Percentiles rank a stretch among this genome's conserved stretches.
These are phyloP conservation scores for Brassica balearica DNA, from an alignment of 441 rosid genomes.

Conservation along the genomic window DNA sequence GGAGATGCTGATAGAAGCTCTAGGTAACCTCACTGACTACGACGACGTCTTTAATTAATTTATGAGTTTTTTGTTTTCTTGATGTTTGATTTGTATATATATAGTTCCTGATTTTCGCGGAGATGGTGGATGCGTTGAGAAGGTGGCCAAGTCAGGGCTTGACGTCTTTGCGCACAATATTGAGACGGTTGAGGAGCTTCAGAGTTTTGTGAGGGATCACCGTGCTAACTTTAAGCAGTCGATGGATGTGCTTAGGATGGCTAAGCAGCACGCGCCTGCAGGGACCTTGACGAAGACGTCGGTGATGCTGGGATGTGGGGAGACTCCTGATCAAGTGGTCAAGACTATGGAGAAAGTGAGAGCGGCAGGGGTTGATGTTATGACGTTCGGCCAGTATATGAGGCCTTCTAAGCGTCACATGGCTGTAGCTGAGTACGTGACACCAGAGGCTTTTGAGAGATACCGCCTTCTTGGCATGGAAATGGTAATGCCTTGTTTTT, in stretches of 20 bases:
- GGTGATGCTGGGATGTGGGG: conserved; percentile 96
- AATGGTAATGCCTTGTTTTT: conserved; percentile 65
- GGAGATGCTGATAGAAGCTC: conserved; percentile 86
- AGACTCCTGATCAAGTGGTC: conserved; percentile 91
- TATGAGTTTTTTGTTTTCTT: background rate
- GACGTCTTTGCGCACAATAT: conserved; percentile 97
- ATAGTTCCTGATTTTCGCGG: conserved; percentile 97
- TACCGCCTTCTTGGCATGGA: conserved; percentile 88
- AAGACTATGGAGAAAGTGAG: conserved; percentile 95
- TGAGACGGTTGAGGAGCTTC: conserved; percentile 98
- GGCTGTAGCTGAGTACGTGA: conserved; percentile 94
- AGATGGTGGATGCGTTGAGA: conserved; percentile 76
- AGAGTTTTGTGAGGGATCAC: conserved; percentile 79
- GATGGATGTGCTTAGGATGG: conserved; percentile 85
- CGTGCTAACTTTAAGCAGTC: conserved; percentile 98
- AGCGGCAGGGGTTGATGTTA: conserved; percentile 92
- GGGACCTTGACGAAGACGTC: conserved; percentile 96
- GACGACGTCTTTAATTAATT: background rate
- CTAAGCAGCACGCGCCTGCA: conserved; percentile 71
- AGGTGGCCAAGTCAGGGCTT: conserved; percentile 86
- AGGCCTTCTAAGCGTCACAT: conserved; percentile 98
- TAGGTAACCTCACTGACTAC: conserved; percentile 49
- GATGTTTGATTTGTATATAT: conserved; percentile 4
- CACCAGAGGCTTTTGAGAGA: conserved; percentile 92
- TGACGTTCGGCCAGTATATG: conserved; percentile 99